Evolutionary conservation across 352 stramenopile species (phyloP), one percentile per base, ranked within the genome.

Genomic region (Discostella stelligera): DNA sequence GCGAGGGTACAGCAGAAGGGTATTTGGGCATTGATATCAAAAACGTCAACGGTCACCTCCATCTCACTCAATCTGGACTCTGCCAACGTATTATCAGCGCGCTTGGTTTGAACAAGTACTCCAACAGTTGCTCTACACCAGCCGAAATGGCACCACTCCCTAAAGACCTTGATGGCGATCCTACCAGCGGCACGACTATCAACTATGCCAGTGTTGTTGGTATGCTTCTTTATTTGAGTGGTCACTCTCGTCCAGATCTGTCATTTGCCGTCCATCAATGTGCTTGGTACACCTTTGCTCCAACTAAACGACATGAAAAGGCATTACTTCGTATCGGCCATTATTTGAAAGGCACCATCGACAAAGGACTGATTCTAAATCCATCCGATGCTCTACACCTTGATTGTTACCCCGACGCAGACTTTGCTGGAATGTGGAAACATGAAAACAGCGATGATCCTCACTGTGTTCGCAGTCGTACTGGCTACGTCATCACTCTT

Each of bases 21-120:
- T 89, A 79, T 39, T 74, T 86, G 27, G 82, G 79, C 21, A 56
- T 88, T n/a, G 44, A 83, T 2, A 50, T 88, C 11, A 50, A 66
- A 14, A 8, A 54, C 3, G 41, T 61, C 11, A 32, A 62, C 4
- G 13, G 54, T 0, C 30, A 68, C 0, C 75, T 80, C 20, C 20
- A 54, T 20, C 23, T 87, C 0, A 70, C 46, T 20, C 79, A 89
- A 74, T 16, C 10, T 53, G 74, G 71, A 0, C 27, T 86, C 0
- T 84, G 79, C 27, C 56, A 83, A 56, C 20, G 46, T 0, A 70
- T 70, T n/a, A 70, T 70, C 5, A n/a, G 8, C 0, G 49, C 48
- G 5, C 62, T 70, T 60, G 62, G 62, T 32, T 37, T 70, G 16
- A n/a, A 60, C n/a, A 25, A 60, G 49, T 49, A 30, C 11, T 49